Base-by-base conservation (phyloP, 1,284 basidiomycete genomes). In the Meira nashicola region DNA sequence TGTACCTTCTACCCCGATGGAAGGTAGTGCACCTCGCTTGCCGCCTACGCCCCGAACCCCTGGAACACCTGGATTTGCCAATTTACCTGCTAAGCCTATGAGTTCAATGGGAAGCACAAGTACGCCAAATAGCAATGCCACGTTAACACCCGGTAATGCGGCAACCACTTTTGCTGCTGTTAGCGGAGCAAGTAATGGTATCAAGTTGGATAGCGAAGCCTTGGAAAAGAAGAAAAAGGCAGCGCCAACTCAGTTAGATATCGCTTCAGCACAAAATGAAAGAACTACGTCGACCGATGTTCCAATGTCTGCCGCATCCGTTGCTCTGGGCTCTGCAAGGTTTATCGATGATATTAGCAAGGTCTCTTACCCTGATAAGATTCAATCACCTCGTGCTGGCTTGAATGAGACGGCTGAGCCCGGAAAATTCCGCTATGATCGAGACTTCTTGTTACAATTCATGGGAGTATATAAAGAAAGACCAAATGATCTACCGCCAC, bases 371-470 rank as follows among this genome's bases (percentile, higher is more conserved):
- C 93, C 93, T 3, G 86, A 86, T 59, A 86, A 88, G 48, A 85
- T 93, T 78, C 84, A 84, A 78, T 90, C 92, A 64, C 94, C 93
- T 2, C 85, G 84, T 68, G 80, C 87, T 8, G 89, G 91, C 72
- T 86, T 97, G 70, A 97, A 96, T 80, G 82, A 85, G 60, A 85
- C 88, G 62, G 88, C 88, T 15, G 76, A 80, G 61, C 87, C 88
- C 73, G 92, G 93, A 72, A 94, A 92, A 80, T 96, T 92, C 84
- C 87, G 93, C 71, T 98, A 98, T 80, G 92, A 97, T 80, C 91
- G 94, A 52, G 91, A 94, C 47, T 98, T 98, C 86, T 83, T 98
- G 37, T 81, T 99, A 65, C 95, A 99, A 78, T 99, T 98, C 82
- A 95, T 96, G 91, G 82, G 82, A 41, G 82, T 95, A 58, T 98